These are phyloP conservation scores for Priceomyces haplophilus DNA, from an alignment of 805 yeast species.

Conservation along the genomic window DNA sequence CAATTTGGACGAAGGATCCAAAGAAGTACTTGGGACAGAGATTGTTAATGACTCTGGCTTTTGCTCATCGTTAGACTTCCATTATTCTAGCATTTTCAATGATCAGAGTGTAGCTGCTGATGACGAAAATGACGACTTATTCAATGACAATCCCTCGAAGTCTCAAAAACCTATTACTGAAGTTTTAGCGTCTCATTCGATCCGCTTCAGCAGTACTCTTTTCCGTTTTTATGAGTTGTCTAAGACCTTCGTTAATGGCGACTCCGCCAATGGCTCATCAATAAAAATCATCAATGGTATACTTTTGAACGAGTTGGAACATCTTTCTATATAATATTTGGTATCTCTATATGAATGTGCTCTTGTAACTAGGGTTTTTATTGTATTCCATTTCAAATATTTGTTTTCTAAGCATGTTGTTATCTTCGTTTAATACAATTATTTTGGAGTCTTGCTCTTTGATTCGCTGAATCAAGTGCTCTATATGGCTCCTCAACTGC, in stretches of 20 bases:
- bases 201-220: not conserved
- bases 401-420: not conserved
- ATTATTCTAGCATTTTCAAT: conserved; percentile 28
- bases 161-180: not conserved
- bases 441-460: not conserved
- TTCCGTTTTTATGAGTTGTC: not conserved
- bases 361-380: not conserved
- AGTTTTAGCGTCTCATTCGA: not conserved
- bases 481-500: not conserved
- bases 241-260: not conserved
- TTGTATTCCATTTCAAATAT: not conserved
- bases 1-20: not conserved
- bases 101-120: conserved; percentile 6
- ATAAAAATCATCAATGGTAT: conserved; percentile 2
- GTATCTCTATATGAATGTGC: not conserved
- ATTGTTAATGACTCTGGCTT: conserved; percentile 11
- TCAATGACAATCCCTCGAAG: conserved; percentile 3
- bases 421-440: not conserved
- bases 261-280: conserved; percentile 1
- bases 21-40: not conserved
- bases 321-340: not conserved
- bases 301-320: conserved; percentile 3
- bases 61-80: conserved; percentile 19
- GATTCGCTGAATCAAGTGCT: not conserved
- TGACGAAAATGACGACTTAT: conserved; percentile 8